Conservation (phyloP, 2,329 filamentous ascomycete genomes). For the Gaeumannomyces tritici region DNA sequence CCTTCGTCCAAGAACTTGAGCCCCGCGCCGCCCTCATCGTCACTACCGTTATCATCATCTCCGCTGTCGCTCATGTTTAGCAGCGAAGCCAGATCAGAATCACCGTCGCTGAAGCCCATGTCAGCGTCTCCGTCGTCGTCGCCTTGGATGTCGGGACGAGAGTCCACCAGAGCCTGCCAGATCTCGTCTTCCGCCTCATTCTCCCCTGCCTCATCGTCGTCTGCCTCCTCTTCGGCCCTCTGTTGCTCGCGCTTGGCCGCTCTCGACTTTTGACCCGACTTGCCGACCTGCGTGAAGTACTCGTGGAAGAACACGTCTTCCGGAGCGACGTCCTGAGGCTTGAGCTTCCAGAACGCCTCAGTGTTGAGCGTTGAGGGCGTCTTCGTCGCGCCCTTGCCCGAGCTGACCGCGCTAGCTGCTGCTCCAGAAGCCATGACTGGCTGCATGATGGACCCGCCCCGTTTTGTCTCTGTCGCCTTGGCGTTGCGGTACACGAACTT, state of each 20-base stretch:
- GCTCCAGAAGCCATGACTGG: slow-evolving; percentile 53
- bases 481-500: slow-evolving; percentile 97
- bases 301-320: slow-evolving; percentile 98
- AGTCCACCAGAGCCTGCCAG: slow-evolving; percentile 24
- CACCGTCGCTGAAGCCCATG: slow-evolving; percentile 35
- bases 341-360: slow-evolving; percentile 85
- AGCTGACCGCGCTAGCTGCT: slow-evolving; percentile 46
- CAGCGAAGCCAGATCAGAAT: slow-evolving; percentile 25
- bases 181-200: slow-evolving; percentile 32
- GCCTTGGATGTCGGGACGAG: slow-evolving; percentile 27
- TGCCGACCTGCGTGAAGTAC: slow-evolving; percentile 76
- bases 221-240: slow-evolving; percentile 67
- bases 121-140: slow-evolving; percentile 39
- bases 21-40: slow-evolving; percentile 9
- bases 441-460: slow-evolving; percentile 93
- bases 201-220: slow-evolving; percentile 54
- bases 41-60: slow-evolving; percentile 31
- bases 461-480: slow-evolving; percentile 57
- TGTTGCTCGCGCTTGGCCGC: slow-evolving; percentile 38
- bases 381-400: slow-evolving; percentile 34
- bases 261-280: slow-evolving; percentile 45
- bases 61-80: slow-evolving; percentile 24
- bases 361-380: slow-evolving; percentile 56
- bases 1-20: slow-evolving; percentile 3
- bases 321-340: slow-evolving; percentile 73